phyloP scores from a whole-genome alignment of 352 stramenopile genomes.

The Saprolegnia parasitica region DNA sequence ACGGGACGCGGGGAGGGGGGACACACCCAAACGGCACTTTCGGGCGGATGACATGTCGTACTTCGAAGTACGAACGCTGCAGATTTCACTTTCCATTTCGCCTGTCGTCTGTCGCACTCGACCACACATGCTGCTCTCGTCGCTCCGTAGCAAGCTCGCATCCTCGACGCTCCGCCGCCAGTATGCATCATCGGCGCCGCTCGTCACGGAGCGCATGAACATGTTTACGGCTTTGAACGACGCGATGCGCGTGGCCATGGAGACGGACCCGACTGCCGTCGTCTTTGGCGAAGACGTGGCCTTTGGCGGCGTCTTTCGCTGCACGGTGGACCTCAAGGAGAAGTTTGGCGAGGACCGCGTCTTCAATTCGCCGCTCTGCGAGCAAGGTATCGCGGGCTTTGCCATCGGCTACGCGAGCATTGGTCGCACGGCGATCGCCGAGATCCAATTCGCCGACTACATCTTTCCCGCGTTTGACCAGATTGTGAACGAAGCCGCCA shows the following conservation, averaged over 20 bases:
- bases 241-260: slow-evolving; percentile 83
- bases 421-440: slow-evolving; percentile 94
- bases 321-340: slow-evolving; percentile 90
- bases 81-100: slow-evolving; percentile 1
- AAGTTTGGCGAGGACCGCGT: slow-evolving; percentile 93
- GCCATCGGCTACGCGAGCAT: slow-evolving; percentile 96
- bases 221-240: slow-evolving; percentile 92
- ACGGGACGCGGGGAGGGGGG: not conserved
- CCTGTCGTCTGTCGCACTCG: not conserved
- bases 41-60: not conserved
- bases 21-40: not conserved
- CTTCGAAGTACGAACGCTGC: slow-evolving; percentile 11
- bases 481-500: slow-evolving; percentile 98
- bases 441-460: slow-evolving; percentile 98
- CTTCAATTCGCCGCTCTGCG: slow-evolving; percentile 96
- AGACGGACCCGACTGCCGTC: slow-evolving; percentile 86
- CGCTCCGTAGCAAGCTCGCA: not conserved
- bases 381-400: slow-evolving; percentile 94
- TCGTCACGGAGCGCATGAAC: slow-evolving; percentile 76
- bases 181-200: not conserved
- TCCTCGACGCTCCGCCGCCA: slow-evolving; percentile 3
- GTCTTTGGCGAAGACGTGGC: slow-evolving; percentile 98
- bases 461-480: slow-evolving; percentile 97
- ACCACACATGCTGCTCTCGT: not conserved
- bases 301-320: slow-evolving; percentile 98